Conservation (phyloP, 2,329 filamentous ascomycete genomes). For the Annulohypoxylon truncatum region DNA sequence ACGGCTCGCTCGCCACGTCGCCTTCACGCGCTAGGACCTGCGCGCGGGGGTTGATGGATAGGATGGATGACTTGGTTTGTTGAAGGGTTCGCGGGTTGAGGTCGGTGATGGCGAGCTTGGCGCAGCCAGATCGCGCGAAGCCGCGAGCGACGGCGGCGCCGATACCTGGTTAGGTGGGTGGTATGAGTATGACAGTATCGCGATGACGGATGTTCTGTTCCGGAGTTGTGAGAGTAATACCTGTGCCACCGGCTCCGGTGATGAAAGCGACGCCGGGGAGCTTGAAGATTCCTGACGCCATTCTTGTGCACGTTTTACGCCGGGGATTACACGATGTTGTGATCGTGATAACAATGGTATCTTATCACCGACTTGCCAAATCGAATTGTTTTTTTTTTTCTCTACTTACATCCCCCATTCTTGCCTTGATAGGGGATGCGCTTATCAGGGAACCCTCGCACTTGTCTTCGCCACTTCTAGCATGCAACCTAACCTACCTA, state of each 20-base stretch:
- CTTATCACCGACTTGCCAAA: too few relatives aligned
- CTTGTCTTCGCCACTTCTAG: too few relatives aligned
- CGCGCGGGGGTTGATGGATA: constrained; percentile 50
- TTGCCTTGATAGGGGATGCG: not conserved
- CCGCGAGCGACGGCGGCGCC: constrained; percentile 64
- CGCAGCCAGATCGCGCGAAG: constrained; percentile 63
- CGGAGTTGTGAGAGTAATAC: constrained; percentile 43
- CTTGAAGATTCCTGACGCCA: constrained; percentile 41
- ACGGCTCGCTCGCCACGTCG: constrained; percentile 61
- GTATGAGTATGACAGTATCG: not conserved
- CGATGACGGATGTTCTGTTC: not conserved
- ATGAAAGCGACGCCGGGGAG: constrained; percentile 61
- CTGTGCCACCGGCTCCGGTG: constrained; percentile 61
- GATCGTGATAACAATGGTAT: not conserved
- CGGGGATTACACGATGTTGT: not conserved
- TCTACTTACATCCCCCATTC: not conserved
- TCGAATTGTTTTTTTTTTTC: not conserved
- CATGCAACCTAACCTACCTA: too few relatives aligned
- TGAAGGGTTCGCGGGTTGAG: constrained; percentile 56
- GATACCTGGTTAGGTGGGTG: constrained; percentile 57
- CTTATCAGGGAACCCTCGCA: too few relatives aligned
- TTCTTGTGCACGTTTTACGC: not conserved
- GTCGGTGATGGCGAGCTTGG: constrained; percentile 65
- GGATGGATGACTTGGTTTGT: constrained; percentile 51
- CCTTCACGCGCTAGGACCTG: constrained; percentile 54